Conservation (phyloP, 139 green algal genomes). For the Medakamo hakoo region DNA sequence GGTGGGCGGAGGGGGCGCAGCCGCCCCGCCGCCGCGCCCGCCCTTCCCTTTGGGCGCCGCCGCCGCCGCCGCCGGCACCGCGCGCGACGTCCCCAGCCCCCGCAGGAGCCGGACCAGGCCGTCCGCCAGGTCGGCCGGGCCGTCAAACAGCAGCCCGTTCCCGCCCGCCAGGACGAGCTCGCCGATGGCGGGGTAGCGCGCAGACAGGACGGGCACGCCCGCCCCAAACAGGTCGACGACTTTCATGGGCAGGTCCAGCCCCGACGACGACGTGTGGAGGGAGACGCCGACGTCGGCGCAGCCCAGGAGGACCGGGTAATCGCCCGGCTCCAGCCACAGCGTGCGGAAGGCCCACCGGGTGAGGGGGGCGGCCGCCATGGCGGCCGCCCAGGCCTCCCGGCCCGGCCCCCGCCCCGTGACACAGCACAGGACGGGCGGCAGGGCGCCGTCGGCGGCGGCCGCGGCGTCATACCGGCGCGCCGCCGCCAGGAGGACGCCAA, state of each 20-base stretch:
- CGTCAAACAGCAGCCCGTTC: conserved; percentile 70
- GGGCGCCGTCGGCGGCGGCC: conserved; percentile 4
- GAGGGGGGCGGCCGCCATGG: conserved; percentile 46
- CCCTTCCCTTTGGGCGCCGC: too few species aligned
- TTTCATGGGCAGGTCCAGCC: conserved; percentile 97
- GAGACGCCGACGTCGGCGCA: conserved; percentile 78
- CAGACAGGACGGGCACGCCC: conserved; percentile 73
- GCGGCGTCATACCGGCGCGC: conserved; percentile 16
- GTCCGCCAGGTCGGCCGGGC: conserved; percentile 32
- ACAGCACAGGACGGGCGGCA: conserved; percentile 25
- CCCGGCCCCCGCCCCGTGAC: conserved; percentile 74
- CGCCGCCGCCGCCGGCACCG: not conserved
- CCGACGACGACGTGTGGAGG: conserved; percentile 77
- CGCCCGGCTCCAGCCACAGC: conserved; percentile 70
- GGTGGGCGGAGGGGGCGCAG: too few species aligned
- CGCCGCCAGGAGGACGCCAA: conserved; percentile 72
- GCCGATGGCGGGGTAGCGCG: conserved; percentile 59
- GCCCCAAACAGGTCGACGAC: conserved; percentile 94
- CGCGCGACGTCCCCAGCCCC: conserved; percentile 13
- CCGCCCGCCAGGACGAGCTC: conserved; percentile 58
- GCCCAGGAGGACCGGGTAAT: conserved; percentile 85
- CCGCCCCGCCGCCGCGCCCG: too few species aligned
- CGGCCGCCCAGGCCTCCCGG: conserved; percentile 41
- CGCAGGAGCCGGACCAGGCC: conserved; percentile 37
- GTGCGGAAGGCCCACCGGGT: conserved; percentile 60